phyloP scores from a whole-genome alignment of 371 early-diverging fungal genomes.

The Blakeslea trispora region DNA sequence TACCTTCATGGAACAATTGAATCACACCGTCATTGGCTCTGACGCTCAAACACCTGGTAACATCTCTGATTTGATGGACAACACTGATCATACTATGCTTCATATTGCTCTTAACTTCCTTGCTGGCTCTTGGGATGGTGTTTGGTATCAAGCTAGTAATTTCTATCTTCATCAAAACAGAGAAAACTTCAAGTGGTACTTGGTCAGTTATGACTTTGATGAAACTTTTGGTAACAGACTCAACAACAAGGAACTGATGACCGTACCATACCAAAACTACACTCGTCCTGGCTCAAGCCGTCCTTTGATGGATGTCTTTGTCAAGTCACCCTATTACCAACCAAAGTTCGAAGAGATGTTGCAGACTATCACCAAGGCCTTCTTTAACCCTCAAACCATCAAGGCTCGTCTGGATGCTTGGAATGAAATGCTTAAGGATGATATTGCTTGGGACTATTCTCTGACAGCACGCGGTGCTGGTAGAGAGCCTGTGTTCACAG shows the following conservation, averaged over 20 bases:
- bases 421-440: conserved; percentile 48
- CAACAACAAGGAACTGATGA: conserved; percentile 30
- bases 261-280: conserved; percentile 39
- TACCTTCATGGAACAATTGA: conserved; percentile 29
- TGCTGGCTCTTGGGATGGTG: conserved; percentile 54
- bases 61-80: conserved; percentile 35
- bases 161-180: conserved; percentile 51
- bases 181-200: conserved; percentile 45
- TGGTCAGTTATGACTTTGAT: conserved; percentile 57
- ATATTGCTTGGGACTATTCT: conserved; percentile 44
- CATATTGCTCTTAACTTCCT: conserved; percentile 50
- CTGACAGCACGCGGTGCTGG: conserved; percentile 46
- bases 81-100: conserved; percentile 44
- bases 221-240: conserved; percentile 53
- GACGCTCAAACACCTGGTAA: conserved; percentile 30
- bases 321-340: conserved; percentile 44
- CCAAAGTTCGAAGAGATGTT: conserved; percentile 45
- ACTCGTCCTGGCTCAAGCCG: conserved; percentile 30
- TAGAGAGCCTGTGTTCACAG: conserved; percentile 29
- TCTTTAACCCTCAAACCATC: conserved; percentile 50
- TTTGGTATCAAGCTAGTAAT: conserved; percentile 48
- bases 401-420: conserved; percentile 50
- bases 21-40: conserved; percentile 12
- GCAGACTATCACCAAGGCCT: conserved; percentile 44
- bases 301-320: conserved; percentile 39